These are phyloP conservation scores for Vanrija sp. DNA, from an alignment of 1,284 basidiomycete genomes.

Conservation along the genomic window DNA sequence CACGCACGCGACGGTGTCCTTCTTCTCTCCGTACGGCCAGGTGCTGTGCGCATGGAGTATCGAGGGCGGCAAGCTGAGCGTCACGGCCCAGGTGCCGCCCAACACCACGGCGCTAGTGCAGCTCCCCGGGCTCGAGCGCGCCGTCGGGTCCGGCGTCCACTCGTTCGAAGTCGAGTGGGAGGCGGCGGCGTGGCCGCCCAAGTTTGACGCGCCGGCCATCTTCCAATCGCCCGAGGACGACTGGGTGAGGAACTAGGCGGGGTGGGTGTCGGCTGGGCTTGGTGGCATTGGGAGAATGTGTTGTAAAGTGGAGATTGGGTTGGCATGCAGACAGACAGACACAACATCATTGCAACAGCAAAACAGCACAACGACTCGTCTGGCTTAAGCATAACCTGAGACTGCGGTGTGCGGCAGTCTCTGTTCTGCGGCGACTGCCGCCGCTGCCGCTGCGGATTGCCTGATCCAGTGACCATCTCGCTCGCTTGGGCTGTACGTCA, in stretches of 20 bases:
- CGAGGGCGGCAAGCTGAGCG: constrained; percentile 5
- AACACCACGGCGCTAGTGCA: constrained; percentile 5
- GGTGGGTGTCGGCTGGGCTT: too few relatives aligned
- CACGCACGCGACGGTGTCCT: constrained; percentile 8
- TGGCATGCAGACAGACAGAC: too few relatives aligned
- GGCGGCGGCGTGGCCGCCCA: background rate
- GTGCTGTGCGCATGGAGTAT: constrained; percentile 9
- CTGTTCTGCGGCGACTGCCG: too few relatives aligned
- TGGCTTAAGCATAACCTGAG: too few relatives aligned
- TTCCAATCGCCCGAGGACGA: background rate
- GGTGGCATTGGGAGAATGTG: background rate
- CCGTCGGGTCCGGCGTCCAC: constrained; percentile 10
- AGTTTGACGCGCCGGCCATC: background rate
- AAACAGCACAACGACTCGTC: too few relatives aligned
- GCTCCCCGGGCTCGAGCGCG: constrained; percentile 7
- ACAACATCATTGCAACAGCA: too few relatives aligned
- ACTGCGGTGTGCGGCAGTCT: too few relatives aligned
- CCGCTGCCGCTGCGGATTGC: too few relatives aligned
- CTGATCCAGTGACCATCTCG: too few relatives aligned
- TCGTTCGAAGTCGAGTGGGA: background rate
- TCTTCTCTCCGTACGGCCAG: constrained; percentile 7
- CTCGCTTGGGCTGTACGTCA: too few relatives aligned
- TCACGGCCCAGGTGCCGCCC: constrained; percentile 12
- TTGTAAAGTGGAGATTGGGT: too few relatives aligned
- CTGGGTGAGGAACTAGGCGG: background rate